Percentiles rank a stretch among this genome's conserved stretches.
These are phyloP conservation scores for Didymella arachidicola DNA, from an alignment of 2,329 filamentous ascomycete species.

Conservation along the genomic window DNA sequence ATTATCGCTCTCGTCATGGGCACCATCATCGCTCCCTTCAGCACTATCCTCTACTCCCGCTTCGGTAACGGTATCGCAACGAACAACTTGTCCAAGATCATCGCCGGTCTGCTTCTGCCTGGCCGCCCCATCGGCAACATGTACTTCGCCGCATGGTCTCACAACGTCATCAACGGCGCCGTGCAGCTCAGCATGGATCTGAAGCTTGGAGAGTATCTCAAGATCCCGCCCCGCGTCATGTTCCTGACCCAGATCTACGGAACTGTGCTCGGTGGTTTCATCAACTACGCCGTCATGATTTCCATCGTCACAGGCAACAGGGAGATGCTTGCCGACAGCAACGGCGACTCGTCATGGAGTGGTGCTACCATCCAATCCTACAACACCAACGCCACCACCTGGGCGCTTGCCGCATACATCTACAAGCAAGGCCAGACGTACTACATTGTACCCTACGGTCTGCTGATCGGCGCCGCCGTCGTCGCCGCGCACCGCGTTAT, in stretches of 20 bases:
- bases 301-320: conserved; percentile 25
- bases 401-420: conserved; percentile 26
- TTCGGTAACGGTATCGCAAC: conserved; percentile 28
- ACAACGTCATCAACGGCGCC: conserved; percentile 24
- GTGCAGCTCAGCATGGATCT: conserved; percentile 26
- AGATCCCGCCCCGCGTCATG: conserved; percentile 28
- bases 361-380: conserved; percentile 26
- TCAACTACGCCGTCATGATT: conserved; percentile 29
- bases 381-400: conserved; percentile 28
- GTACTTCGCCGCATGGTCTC: conserved; percentile 28
- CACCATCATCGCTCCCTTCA: conserved; percentile 24
- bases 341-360: conserved; percentile 25
- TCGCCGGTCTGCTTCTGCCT: conserved; percentile 25
- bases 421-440: conserved; percentile 25
- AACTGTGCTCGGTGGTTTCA: conserved; percentile 26
- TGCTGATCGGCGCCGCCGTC: conserved; percentile 24
- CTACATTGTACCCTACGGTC: conserved; percentile 24
- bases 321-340: conserved; percentile 22
- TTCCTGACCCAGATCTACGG: conserved; percentile 28
- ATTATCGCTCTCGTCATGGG: conserved; percentile 21
- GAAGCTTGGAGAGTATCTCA: conserved; percentile 27
- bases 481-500: conserved; percentile 22
- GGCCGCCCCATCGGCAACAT: conserved; percentile 27
- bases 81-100: conserved; percentile 28
- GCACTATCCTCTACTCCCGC: conserved; percentile 23